Evolutionary conservation across 441 rosid species (phyloP).

Genomic region (Bruguiera hainesii): DNA sequence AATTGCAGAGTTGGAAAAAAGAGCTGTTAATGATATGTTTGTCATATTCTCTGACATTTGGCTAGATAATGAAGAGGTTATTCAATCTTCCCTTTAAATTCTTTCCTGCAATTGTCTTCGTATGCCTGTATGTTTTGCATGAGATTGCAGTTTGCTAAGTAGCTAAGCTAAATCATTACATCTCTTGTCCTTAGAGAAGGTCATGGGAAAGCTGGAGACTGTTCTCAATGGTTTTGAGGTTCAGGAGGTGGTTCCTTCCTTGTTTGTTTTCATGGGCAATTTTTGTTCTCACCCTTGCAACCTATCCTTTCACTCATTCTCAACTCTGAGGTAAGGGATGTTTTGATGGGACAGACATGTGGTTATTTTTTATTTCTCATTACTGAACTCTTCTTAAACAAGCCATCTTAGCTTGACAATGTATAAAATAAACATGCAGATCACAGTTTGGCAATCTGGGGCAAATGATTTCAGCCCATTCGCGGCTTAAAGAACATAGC

Average conservation of each 20-base stretch:
- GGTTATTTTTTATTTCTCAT: neutral
- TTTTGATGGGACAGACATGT: neutral
- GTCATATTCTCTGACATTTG: constrained; percentile 88
- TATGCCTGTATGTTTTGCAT: neutral
- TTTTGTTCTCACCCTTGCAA: constrained; percentile 83
- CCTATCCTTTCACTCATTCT: constrained; percentile 69
- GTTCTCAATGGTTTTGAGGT: constrained; percentile 75
- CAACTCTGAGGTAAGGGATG: constrained; percentile 65
- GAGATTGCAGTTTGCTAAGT: neutral
- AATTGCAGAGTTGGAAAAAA: constrained; percentile 59
- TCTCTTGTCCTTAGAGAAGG: constrained; percentile 61
- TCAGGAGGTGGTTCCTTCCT: constrained; percentile 80
- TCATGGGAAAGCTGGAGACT: constrained; percentile 65
- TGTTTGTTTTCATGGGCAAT: constrained; percentile 94
- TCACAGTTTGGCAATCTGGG: constrained; percentile 78
- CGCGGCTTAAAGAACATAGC: constrained; percentile 64
- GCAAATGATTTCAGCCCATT: constrained; percentile 61
- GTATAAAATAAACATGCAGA: constrained; percentile 32
- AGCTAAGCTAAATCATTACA: constrained; percentile 32
- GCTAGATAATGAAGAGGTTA: constrained; percentile 87
- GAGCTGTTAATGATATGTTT: constrained; percentile 77
- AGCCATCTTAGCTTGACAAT: constrained; percentile 11
- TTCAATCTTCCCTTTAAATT: constrained; percentile 16
- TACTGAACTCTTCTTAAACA: neutral
- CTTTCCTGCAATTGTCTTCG: neutral